A percentile compares a stretch with the other conserved stretches of the same genome.
These are phyloP conservation scores for Sordariomycetes sp. DNA, from an alignment of 2,329 filamentous ascomycete species.

Conservation along the genomic window DNA sequence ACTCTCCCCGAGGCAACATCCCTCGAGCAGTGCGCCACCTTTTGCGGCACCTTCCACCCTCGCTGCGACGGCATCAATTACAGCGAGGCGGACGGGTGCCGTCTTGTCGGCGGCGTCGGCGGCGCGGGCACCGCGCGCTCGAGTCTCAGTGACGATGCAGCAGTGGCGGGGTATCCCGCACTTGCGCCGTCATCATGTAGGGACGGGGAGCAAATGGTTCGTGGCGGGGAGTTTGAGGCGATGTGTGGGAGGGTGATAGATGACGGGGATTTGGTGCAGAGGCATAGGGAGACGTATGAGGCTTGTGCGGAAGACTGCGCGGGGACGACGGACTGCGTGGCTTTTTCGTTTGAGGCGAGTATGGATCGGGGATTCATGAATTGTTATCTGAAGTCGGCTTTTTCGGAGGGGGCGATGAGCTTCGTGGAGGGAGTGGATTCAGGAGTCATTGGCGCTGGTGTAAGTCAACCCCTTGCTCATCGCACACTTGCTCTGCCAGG, in stretches of 20 bases:
- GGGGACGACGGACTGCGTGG: background rate
- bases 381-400: constrained; percentile 5
- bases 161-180: constrained; percentile 1
- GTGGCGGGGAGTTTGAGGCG: background rate
- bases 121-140: background rate
- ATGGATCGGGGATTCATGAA: constrained; percentile 5
- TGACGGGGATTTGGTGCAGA: constrained; percentile 3
- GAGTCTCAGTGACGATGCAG: constrained; percentile 2
- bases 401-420: background rate
- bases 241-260: constrained; percentile 2
- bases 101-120: background rate
- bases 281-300: constrained; percentile 2
- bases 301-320: constrained; percentile 3
- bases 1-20: background rate
- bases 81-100: background rate
- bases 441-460: constrained; percentile 1
- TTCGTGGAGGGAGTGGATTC: background rate
- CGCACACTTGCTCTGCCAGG: background rate
- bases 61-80: constrained; percentile 5
- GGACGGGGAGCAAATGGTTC: background rate
- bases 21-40: constrained; percentile 3
- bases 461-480: background rate
- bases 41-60: constrained; percentile 5
- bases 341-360: constrained; percentile 2
- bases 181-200: background rate